Evolutionary conservation across 2,329 filamentous ascomycete species (phyloP).

Genomic region (Colletotrichum sp.): DNA sequence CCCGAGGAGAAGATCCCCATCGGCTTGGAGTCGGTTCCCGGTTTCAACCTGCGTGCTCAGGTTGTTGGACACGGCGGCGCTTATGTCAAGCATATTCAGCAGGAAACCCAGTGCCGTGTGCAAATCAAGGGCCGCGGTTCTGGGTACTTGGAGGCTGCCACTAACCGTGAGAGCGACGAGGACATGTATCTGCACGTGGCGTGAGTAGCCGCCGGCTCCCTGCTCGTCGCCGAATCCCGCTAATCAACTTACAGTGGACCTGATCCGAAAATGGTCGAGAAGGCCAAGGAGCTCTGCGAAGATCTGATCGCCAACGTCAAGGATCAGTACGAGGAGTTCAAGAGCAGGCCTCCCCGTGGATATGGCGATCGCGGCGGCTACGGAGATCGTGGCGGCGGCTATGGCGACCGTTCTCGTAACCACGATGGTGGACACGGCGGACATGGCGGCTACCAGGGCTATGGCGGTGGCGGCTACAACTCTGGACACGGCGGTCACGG

Average conservation of each 20-base stretch:
- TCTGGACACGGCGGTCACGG: conserved; percentile 36
- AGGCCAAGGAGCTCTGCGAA: conserved; percentile 86
- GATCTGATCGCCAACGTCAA: conserved; percentile 87
- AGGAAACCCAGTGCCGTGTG: conserved; percentile 92
- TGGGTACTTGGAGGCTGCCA: conserved; percentile 88
- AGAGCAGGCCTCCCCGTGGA: conserved; percentile 75
- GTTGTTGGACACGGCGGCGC: conserved; percentile 93
- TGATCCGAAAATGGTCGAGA: conserved; percentile 83
- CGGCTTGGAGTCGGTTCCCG: conserved; percentile 85
- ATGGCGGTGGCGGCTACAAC: conserved; percentile 24
- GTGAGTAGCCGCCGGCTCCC: conserved; percentile 50
- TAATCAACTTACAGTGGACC: conserved; percentile 70
- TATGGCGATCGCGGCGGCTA: conserved; percentile 54
- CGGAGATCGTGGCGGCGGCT: conserved; percentile 37
- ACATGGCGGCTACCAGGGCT: conserved; percentile 40
- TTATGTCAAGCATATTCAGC: conserved; percentile 98
- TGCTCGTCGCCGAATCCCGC: conserved; percentile 11
- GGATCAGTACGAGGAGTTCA: conserved; percentile 90
- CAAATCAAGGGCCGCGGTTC: conserved; percentile 98
- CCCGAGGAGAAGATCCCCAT: conserved; percentile 95
- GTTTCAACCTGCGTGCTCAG: conserved; percentile 95
- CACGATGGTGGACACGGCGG: conserved; percentile 40
- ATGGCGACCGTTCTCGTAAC: conserved; percentile 47
- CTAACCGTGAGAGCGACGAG: conserved; percentile 91
- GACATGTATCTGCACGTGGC: conserved; percentile 97